Base-by-base conservation (phyloP, 1,139 yeast species). In the Yamadazyma membranifaciens region DNA sequence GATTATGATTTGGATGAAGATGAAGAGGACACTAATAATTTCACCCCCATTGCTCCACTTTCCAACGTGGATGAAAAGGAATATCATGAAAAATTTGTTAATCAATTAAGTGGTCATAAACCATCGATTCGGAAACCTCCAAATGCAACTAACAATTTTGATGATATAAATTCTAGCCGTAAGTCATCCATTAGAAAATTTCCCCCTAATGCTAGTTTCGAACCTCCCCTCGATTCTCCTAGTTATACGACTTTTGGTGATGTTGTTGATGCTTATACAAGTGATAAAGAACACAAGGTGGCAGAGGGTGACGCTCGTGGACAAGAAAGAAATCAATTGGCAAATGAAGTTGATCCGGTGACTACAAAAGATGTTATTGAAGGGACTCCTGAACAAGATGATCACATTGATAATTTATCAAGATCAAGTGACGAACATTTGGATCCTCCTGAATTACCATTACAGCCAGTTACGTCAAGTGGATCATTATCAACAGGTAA, bases 401-500 rank as follows among this genome's bases (percentile, higher is more conserved):
- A 31, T 15, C n/a, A 9, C 12, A 10, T 3, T 16, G 22, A 30
- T 3, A 9, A 3, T 14, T 13, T 29, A 29, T 31, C 35, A 14
- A 22, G 22, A 3, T 7, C 27, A 17, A 10, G 20, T 29, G 17
- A 26, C 9, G 26, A 13, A 22, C 4, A 5, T 11, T 25, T 36
- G 28, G 36, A 22, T n/a, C 37, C 39, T 12, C 36, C 38, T 24
- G 62, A 56, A 1, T 43, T 61, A 13, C 60, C 60, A 24, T 43
- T 61, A 13, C 60, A 60, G 24, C 62, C 66, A 0, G 59, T 63
- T 2, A 51, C 44, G 2, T 67, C 75, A 0, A 47, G 63, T 1
- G 75, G 74, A 0, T 68, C 75, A 2, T 57, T 69, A 31, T 69
- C 74, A 1, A 67, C 73, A 0, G 73, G 72, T 1, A 65, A 54